Conservation (phyloP, 176 grass and related monocot genomes). For the Microstegium vimineum region DNA sequence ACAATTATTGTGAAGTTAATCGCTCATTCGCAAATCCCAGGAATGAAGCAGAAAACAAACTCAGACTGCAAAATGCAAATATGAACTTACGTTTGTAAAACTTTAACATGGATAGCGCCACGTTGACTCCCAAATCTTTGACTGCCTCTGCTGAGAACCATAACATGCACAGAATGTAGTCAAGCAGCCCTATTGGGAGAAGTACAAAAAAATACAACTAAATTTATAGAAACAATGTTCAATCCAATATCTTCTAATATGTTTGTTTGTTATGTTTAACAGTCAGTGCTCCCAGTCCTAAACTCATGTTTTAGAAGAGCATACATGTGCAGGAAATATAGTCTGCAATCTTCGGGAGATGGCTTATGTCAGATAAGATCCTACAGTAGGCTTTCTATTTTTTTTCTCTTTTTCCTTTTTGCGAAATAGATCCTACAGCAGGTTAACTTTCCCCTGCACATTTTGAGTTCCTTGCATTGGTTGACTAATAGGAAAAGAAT, state of each 20-base stretch:
- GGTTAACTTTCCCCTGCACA: neutral
- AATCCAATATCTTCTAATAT: neutral
- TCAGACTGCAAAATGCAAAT: neutral
- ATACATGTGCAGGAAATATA: neutral
- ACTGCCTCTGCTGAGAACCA: conserved; percentile 40
- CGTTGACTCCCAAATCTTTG: conserved; percentile 47
- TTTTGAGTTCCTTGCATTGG: neutral
- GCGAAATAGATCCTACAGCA: too few relatives aligned
- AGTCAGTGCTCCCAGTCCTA: neutral
- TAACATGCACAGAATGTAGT: neutral
- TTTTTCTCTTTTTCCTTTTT: too few relatives aligned
- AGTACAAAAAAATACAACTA: neutral
- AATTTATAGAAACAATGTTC: neutral
- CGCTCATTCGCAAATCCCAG: neutral
- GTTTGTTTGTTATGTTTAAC: neutral
- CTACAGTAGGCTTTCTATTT: too few relatives aligned
- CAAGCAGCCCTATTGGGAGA: neutral
- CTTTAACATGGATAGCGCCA: conserved; percentile 62
- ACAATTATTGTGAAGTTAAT: neutral
- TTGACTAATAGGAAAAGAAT: neutral
- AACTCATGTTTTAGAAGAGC: neutral
- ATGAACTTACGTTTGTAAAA: conserved; percentile 70
- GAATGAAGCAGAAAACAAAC: neutral
- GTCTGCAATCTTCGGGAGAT: neutral
- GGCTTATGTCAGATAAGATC: neutral